Evolutionary conservation across 176 grass and related monocot genomes (phyloP).

Genomic region (Oryza australiensis): DNA sequence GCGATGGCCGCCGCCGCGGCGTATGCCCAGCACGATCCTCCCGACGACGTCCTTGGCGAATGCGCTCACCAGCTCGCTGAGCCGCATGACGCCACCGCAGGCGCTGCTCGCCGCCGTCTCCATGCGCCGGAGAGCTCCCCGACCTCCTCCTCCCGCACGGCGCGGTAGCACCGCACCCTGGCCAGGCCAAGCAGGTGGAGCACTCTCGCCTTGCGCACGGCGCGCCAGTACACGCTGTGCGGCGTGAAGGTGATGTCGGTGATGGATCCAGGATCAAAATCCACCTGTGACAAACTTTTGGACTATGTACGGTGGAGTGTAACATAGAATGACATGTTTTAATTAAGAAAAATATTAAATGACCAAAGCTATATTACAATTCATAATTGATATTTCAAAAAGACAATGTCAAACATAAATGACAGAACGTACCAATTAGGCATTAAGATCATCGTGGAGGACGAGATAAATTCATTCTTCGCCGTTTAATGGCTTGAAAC

Average conservation of each 20-base stretch:
- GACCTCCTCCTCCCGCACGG: background rate
- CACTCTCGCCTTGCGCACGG: background rate
- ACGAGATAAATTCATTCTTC: too few relatives aligned
- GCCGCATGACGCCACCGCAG: background rate
- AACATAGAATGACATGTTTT: too few relatives aligned
- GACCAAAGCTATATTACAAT: too few relatives aligned
- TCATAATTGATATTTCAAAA: too few relatives aligned
- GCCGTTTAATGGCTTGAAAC: too few relatives aligned
- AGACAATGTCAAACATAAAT: too few relatives aligned
- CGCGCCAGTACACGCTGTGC: background rate
- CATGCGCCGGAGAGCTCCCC: background rate
- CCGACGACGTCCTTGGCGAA: conserved; percentile 5
- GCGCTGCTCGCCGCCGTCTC: background rate
- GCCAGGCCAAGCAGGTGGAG: conserved; percentile 1
- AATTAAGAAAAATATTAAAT: too few relatives aligned
- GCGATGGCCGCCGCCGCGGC: background rate
- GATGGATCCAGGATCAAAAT: too few relatives aligned
- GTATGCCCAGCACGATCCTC: background rate
- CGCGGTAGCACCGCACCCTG: background rate
- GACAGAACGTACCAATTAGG: too few relatives aligned
- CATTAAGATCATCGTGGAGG: too few relatives aligned
- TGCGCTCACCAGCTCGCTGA: background rate
- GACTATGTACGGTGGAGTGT: too few relatives aligned
- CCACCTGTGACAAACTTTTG: too few relatives aligned
- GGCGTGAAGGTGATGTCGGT: conserved; percentile 14